Percentiles rank a stretch among this genome's conserved stretches.
Evolutionary conservation across 257 asterid genomes (phyloP).

Genomic region (Buddleja alternifolia): DNA sequence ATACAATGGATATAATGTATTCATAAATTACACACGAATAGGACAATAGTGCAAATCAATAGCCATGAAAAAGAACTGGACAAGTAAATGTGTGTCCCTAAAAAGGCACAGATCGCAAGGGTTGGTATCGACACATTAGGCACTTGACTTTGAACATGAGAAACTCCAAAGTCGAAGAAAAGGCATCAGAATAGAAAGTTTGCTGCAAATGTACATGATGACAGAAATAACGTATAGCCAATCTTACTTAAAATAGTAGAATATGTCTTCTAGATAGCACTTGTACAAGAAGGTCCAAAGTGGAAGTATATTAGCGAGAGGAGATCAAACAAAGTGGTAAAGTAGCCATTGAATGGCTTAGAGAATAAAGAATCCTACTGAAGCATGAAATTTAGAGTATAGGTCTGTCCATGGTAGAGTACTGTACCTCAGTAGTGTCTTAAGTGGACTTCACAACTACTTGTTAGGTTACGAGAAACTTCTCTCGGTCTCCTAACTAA

Average conservation of each 20-base stretch:
- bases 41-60: constrained; percentile 6
- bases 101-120: background rate
- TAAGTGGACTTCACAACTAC: no score
- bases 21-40: background rate
- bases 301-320: background rate
- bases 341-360: background rate
- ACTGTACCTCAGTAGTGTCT: background rate
- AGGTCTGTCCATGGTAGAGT: background rate
- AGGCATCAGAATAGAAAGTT: background rate
- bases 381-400: background rate
- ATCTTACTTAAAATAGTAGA: background rate
- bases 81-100: background rate
- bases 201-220: background rate
- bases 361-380: background rate
- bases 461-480: no score
- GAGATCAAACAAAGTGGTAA: background rate
- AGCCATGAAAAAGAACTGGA: constrained; percentile 5
- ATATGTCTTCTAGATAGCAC: background rate
- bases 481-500: no score
- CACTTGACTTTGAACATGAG: background rate
- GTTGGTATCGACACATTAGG: background rate
- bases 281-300: background rate
- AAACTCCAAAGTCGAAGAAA: background rate
- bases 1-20: background rate
- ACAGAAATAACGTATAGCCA: background rate